Evolutionary conservation across 139 green algal species (phyloP), one percentile per base, ranked within the genome.

Genomic region (Closterium sp.): DNA sequence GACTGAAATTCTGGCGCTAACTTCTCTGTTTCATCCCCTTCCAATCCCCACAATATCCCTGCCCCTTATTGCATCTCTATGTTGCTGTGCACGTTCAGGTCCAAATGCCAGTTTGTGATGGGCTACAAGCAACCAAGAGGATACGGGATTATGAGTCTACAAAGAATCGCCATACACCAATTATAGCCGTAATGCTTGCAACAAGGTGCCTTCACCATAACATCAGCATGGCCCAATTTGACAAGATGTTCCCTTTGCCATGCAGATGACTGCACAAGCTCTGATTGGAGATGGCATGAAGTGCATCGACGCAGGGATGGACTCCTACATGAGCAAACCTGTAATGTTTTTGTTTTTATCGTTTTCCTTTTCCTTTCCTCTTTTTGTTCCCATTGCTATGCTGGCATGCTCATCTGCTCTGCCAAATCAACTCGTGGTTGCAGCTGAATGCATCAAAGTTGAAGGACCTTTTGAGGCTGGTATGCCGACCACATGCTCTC

Each of bases 261-360:
- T 91, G 89, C 89, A 91, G 89, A 92, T 92, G 90, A 92, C 90
- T 32, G 90, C 90, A 23, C 90, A 92, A 34, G 90, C 84, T 25
- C 91, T 92, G 84, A 33, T 34, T 32, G 90, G 90, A 81, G 90
- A 92, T 87, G 90, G 84, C 9, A 32, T 33, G 23, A 90, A 90
- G 21, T 92, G 90, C 19, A 90, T 92, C 10, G 90, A 34, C 19
- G 84, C 84, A 28, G 90, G 90, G 31, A 92, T 92, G 90, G 90
- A 92, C 25, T 32, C 32, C 4, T 92, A 92, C 84, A 90, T 92
- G 28, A 83, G 35, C 34, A 91, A 91, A 19, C 89, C 89, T 30
- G 43, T 91, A 31, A 66, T 66, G 43, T 66, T 66, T 66, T 66
- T 1, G 43, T 16, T 16, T 66, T 19, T 21, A 66, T 25, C 12